Percentiles rank a stretch among this genome's conserved stretches.
Conservation (phyloP, 768 basidiomycete genomes). For the Dendrothele bispora region DNA sequence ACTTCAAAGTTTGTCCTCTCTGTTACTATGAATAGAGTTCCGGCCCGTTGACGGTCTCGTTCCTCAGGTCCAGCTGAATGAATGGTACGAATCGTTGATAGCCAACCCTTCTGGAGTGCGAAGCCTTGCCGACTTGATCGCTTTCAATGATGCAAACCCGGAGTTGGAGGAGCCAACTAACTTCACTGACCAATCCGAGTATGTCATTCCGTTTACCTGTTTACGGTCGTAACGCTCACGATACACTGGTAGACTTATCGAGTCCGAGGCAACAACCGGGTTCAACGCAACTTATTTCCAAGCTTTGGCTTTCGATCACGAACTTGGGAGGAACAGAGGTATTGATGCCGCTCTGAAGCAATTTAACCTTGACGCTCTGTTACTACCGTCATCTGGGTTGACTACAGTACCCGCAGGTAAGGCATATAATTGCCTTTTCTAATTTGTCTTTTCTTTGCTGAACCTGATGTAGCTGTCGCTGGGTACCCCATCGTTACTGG, state of each 20-base stretch:
- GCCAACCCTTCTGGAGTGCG: slow-evolving; percentile 57
- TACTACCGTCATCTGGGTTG: slow-evolving; percentile 43
- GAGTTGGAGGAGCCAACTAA: slow-evolving; percentile 44
- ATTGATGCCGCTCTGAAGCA: slow-evolving; percentile 52
- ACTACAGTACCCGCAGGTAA: slow-evolving; percentile 39
- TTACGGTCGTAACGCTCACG: too few relatives aligned
- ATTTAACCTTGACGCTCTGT: slow-evolving; percentile 50
- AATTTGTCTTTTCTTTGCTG: too few relatives aligned
- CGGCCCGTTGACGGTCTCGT: slow-evolving; percentile 14
- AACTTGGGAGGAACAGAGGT: slow-evolving; percentile 49
- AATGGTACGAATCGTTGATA: slow-evolving; percentile 45
- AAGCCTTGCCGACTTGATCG: slow-evolving; percentile 55
- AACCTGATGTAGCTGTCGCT: slow-evolving; percentile 45
- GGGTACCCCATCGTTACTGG: slow-evolving; percentile 71
- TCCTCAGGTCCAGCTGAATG: slow-evolving; percentile 48
- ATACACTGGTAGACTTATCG: slow-evolving; percentile 30
- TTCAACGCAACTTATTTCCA: slow-evolving; percentile 43
- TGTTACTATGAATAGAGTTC: neutral
- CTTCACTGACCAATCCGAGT: slow-evolving; percentile 37
- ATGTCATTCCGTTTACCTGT: slow-evolving; percentile 12
- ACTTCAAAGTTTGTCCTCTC: slow-evolving; percentile 55
- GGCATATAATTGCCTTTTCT: neutral
- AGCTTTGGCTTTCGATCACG: slow-evolving; percentile 43
- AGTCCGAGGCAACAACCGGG: slow-evolving; percentile 37
- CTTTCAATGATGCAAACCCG: slow-evolving; percentile 56